Evolutionary conservation across 768 basidiomycete genomes (phyloP).

Genomic region (Amanita rubescens): DNA sequence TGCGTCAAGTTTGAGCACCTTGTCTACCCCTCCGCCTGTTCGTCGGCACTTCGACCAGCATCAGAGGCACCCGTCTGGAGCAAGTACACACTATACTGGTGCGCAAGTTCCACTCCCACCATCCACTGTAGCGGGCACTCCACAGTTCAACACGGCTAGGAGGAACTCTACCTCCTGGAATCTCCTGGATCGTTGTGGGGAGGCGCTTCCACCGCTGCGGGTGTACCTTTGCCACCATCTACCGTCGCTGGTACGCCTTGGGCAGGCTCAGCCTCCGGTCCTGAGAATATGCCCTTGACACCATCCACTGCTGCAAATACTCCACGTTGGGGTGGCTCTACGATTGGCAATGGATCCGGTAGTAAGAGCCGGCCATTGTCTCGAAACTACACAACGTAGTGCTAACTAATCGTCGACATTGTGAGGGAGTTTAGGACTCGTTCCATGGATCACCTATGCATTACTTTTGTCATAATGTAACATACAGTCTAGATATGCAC

Average conservation of each 20-base stretch:
- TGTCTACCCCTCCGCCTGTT: constrained; percentile 24
- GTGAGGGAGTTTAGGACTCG: neutral
- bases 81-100: neutral
- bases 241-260: neutral
- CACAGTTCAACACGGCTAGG: constrained; percentile 9
- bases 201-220: neutral
- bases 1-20: constrained; percentile 16
- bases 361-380: constrained; percentile 1
- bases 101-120: constrained; percentile 1
- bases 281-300: neutral
- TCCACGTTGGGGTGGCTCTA: constrained; percentile 5
- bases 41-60: neutral
- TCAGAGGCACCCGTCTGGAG: neutral
- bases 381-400: constrained; percentile 1
- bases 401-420: neutral
- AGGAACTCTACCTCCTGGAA: constrained; percentile 6
- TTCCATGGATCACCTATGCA: neutral
- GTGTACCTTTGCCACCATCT: constrained; percentile 2
- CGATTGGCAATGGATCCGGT: neutral
- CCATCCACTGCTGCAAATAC: constrained; percentile 2
- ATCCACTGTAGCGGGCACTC: constrained; percentile 1
- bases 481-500: neutral
- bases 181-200: neutral
- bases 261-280: neutral
- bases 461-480: neutral